Evolutionary conservation across 2,329 filamentous ascomycete species (phyloP).

Genomic region (Metarhizium brunneum): DNA sequence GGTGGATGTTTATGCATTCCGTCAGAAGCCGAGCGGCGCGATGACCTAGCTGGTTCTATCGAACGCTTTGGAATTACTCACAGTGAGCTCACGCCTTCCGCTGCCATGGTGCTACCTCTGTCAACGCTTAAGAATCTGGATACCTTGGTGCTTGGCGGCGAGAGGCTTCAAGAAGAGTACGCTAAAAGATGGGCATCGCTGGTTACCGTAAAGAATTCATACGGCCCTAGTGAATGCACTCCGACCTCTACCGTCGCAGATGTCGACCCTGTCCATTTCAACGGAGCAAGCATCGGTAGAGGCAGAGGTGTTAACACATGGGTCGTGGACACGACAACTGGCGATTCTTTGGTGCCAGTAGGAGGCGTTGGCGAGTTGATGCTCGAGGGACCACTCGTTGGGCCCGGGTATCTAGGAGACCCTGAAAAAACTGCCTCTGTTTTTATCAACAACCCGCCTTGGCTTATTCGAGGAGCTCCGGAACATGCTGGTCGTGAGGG

Average conservation of each 20-base stretch:
- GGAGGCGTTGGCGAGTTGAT: constrained; percentile 7
- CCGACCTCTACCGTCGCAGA: constrained; percentile 6
- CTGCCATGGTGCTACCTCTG: neutral
- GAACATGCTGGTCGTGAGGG: constrained; percentile 3
- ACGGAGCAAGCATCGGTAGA: constrained; percentile 11
- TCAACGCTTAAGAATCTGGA: neutral
- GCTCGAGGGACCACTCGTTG: constrained; percentile 9
- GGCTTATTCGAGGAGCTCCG: constrained; percentile 17
- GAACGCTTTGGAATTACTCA: constrained; percentile 1
- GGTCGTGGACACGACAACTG: constrained; percentile 5
- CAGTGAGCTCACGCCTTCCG: constrained; percentile 2
- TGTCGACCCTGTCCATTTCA: constrained; percentile 12
- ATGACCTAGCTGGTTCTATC: constrained; percentile 1
- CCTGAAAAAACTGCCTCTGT: constrained; percentile 6
- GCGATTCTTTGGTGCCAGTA: constrained; percentile 3
- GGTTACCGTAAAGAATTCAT: constrained; percentile 4
- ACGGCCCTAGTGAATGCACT: constrained; percentile 4
- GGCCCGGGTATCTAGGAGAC: constrained; percentile 10
- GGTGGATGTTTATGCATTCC: constrained; percentile 14
- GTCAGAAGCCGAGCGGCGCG: constrained; percentile 5
- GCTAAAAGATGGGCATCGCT: neutral
- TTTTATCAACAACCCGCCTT: constrained; percentile 19
- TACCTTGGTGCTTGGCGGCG: constrained; percentile 3
- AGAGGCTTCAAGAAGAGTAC: neutral
- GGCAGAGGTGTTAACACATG: constrained; percentile 6